Evolutionary conservation across 2,329 filamentous ascomycete genomes (phyloP).

Genomic region (Tolypocladium pustulatum): DNA sequence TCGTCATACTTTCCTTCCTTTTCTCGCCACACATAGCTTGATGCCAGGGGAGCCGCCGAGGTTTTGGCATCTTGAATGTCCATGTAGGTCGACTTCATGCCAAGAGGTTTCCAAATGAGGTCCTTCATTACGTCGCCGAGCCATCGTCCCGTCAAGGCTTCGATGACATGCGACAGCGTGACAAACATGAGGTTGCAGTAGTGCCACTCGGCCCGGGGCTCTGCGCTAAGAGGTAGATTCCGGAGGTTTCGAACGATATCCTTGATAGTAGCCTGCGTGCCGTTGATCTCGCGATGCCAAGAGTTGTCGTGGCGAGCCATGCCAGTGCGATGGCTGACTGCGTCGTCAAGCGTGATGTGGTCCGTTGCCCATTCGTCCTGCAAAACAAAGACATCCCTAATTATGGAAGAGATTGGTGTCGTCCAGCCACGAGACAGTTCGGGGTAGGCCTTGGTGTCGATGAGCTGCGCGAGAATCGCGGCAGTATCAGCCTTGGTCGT

Average conservation of each 20-base stretch:
- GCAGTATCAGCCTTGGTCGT: slow-evolving; percentile 46
- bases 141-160: slow-evolving; percentile 24
- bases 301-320: slow-evolving; percentile 30
- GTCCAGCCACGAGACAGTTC: slow-evolving; percentile 29
- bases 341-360: slow-evolving; percentile 31
- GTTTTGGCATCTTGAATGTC: slow-evolving; percentile 11
- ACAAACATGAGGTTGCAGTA: slow-evolving; percentile 43
- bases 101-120: neutral
- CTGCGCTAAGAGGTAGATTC: slow-evolving; percentile 17
- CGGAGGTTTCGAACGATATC: slow-evolving; percentile 32
- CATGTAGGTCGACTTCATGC: neutral
- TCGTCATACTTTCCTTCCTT: slow-evolving; percentile 10
- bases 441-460: slow-evolving; percentile 29
- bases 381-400: neutral
- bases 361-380: slow-evolving; percentile 3
- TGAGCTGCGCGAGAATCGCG: slow-evolving; percentile 36
- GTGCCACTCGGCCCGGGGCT: slow-evolving; percentile 33
- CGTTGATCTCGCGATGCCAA: slow-evolving; percentile 16
- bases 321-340: slow-evolving; percentile 10
- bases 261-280: slow-evolving; percentile 16
- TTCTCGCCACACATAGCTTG: slow-evolving; percentile 30
- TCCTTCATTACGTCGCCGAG: neutral
- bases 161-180: slow-evolving; percentile 31
- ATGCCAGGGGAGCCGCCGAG: slow-evolving; percentile 23
- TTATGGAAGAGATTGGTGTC: slow-evolving; percentile 31